These are phyloP conservation scores for Akanthomyces dipterigenus DNA, from an alignment of 2,329 filamentous ascomycete species.

Conservation along the genomic window DNA sequence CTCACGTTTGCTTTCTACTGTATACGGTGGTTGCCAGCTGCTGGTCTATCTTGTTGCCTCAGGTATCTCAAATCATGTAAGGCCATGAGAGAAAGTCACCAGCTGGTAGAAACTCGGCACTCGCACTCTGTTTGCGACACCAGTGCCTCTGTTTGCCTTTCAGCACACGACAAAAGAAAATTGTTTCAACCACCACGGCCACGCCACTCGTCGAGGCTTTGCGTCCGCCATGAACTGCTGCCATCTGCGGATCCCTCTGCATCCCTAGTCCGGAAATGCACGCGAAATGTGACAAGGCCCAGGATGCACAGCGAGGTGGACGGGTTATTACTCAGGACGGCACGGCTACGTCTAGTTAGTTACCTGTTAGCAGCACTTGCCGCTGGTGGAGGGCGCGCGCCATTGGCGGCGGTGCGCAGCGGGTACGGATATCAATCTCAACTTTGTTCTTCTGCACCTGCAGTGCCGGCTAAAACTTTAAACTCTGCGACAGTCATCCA, in stretches of 20 bases:
- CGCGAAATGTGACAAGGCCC: conserved; percentile 3
- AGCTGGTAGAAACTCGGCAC: background rate
- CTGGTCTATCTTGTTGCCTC: background rate
- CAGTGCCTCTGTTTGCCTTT: background rate
- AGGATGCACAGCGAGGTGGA: background rate
- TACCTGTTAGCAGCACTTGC: no score
- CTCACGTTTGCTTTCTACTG: background rate
- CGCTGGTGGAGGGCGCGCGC: background rate
- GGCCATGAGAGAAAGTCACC: background rate
- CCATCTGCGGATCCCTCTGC: background rate
- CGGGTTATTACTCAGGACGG: no score
- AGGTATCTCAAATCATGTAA: no score
- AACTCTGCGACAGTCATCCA: no score
- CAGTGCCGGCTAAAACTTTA: no score
- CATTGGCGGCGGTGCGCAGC: no score
- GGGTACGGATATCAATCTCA: no score
- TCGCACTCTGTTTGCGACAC: background rate
- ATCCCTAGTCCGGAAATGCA: conserved; percentile 1
- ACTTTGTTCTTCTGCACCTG: no score
- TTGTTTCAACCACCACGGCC: background rate
- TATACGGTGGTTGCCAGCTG: background rate
- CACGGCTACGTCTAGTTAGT: no score
- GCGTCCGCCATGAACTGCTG: conserved; percentile 2
- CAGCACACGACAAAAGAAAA: background rate
- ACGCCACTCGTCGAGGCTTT: background rate